Base-by-base conservation (phyloP, 331 rosid genomes). In the Arachis monticola region DNA sequence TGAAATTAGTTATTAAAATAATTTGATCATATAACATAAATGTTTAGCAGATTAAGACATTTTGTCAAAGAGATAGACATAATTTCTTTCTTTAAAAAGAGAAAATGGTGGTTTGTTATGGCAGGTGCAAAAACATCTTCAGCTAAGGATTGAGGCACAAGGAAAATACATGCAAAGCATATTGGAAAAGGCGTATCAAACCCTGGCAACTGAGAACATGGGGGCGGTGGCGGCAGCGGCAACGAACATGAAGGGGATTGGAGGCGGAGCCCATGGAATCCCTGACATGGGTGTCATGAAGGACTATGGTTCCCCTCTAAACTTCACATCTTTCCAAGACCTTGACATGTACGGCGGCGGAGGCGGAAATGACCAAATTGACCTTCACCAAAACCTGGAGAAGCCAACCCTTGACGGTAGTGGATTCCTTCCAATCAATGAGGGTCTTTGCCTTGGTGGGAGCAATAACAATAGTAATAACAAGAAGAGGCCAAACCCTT, bases 121-220 rank as follows among this genome's bases (percentile, higher is more conserved):
- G 79, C 84, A 95, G 99, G 98, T 95, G 10, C 99, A 95, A 46
- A 90, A 87, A 75, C 99, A 90, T 57, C 97, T 95, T 71, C 99
- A 95, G 74, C 80, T 95, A 82, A 90, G 99, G 82, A 95, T 95
- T n/a, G 99, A 95, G 72, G 98, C 99, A 61, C 99, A 95, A 87
- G 99, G 99, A 40, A 95, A 95, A 82, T 95, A 95, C 93, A 95
- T 95, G 99, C 98, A 95, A 64, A 92, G 99, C 69, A 95, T 92
- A 85, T 79, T 95, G 76, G 99, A 95, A 83, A 95, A 95, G 73
- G 99, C 99, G 55, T 95, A 92, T 76, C 97, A 95, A 90, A 95
- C 99, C 61, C 99, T 95, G 27, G 97, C 99, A 1, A 98, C 98
- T 0, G 97, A 95, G 80, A 94, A 87, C 87, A 88, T 88, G 93